Evolutionary conservation across 2,329 filamentous ascomycete genomes (phyloP).

Genomic region (Diaporthe sp.): DNA sequence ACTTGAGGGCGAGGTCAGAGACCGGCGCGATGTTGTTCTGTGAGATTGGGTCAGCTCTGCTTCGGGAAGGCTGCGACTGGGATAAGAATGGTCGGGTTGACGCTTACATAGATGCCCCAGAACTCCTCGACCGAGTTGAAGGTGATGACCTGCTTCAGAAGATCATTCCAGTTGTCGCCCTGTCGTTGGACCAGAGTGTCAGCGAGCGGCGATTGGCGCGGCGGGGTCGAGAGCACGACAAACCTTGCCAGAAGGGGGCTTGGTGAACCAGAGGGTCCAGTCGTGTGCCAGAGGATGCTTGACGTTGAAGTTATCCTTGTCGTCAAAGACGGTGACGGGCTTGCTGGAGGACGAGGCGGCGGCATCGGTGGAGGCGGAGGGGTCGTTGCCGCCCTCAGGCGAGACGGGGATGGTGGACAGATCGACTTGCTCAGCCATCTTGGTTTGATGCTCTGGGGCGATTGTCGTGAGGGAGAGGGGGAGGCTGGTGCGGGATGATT

Average conservation of each 20-base stretch:
- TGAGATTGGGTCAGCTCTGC: constrained; percentile 20
- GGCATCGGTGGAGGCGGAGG: constrained; percentile 61
- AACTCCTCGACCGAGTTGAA: constrained; percentile 99
- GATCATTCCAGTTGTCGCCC: constrained; percentile 99
- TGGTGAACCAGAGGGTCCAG: constrained; percentile 99
- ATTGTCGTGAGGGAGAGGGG: constrained; percentile 13
- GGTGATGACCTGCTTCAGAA: constrained; percentile 98
- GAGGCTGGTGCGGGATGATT: not conserved
- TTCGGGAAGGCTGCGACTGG: constrained; percentile 25
- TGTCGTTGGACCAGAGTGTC: constrained; percentile 54
- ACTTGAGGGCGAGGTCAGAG: constrained; percentile 95
- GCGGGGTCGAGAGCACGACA: constrained; percentile 44
- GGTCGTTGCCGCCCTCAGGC: constrained; percentile 71
- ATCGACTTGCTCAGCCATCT: constrained; percentile 72
- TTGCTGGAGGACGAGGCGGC: constrained; percentile 66
- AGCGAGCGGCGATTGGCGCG: constrained; percentile 42
- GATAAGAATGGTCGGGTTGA: not conserved
- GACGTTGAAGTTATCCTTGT: constrained; percentile 99
- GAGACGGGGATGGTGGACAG: constrained; percentile 78
- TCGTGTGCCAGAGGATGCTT: constrained; percentile 98
- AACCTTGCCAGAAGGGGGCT: constrained; percentile 96
- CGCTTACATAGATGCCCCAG: constrained; percentile 97
- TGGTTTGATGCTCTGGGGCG: constrained; percentile 35
- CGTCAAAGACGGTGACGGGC: constrained; percentile 94
- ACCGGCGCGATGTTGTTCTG: constrained; percentile 99